phyloP scores from a whole-genome alignment of 192 early-diverging fungal species.

The Helicostylum pulchrum region DNA sequence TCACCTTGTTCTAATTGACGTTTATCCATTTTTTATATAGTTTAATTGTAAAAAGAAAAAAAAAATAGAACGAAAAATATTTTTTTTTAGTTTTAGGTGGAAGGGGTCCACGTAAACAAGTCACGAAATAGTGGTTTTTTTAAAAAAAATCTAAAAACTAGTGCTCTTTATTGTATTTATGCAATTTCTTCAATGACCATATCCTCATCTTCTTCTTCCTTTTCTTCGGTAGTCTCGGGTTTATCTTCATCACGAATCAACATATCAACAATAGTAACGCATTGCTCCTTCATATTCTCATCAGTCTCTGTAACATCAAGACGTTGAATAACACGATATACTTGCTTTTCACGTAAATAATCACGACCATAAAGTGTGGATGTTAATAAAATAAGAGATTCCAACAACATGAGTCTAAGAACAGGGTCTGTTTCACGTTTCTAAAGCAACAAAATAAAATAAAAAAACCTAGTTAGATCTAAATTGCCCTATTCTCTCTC shows the following conservation, averaged over 20 bases:
- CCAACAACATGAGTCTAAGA: slow-evolving; percentile 71
- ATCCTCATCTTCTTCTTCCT: slow-evolving; percentile 34
- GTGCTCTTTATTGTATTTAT: slow-evolving; percentile 2
- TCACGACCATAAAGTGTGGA: slow-evolving; percentile 73
- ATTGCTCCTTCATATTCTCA: slow-evolving; percentile 65
- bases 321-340: slow-evolving; percentile 84
- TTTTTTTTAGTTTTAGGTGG: too few species aligned
- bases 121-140: not conserved
- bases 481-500: not conserved
- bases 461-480: not conserved
- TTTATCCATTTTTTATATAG: slow-evolving; percentile 7
- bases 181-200: slow-evolving; percentile 40
- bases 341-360: slow-evolving; percentile 73
- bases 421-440: slow-evolving; percentile 76
- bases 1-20: slow-evolving; percentile 28
- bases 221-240: slow-evolving; percentile 23
- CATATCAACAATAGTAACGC: slow-evolving; percentile 80
- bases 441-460: slow-evolving; percentile 17
- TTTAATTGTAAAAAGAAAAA: not conserved
- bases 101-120: too few species aligned
- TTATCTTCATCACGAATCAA: slow-evolving; percentile 73
- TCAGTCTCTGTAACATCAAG: slow-evolving; percentile 74
- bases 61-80: not conserved
- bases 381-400: slow-evolving; percentile 78
- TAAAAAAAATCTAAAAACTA: not conserved